Conservation (phyloP, 2,329 filamentous ascomycete species). For the Ambrosiella beaveri region DNA sequence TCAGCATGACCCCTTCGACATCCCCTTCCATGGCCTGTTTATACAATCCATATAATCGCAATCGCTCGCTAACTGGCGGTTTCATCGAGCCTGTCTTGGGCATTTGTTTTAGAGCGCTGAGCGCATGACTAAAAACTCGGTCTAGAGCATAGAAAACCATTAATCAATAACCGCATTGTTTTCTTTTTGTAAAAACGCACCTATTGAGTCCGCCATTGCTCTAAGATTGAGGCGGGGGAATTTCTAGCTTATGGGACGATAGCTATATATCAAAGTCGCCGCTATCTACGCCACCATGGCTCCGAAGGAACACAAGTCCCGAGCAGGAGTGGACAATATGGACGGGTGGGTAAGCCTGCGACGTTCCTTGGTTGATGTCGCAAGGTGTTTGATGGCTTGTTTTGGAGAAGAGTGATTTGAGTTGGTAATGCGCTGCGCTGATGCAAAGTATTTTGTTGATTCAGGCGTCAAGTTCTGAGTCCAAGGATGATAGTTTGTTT, state of each 20-base stretch:
- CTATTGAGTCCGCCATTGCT: constrained; percentile 24
- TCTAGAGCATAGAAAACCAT: constrained; percentile 35
- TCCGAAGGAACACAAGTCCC: neutral
- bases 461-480: too few relatives aligned
- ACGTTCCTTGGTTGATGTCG: neutral
- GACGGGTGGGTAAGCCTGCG: neutral
- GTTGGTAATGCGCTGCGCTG: neutral
- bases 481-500: too few relatives aligned
- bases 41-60: constrained; percentile 93
- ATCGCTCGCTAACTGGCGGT: constrained; percentile 66
- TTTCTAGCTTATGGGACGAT: neutral
- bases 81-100: constrained; percentile 80
- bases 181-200: constrained; percentile 15
- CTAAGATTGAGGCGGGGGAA: neutral
- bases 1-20: constrained; percentile 82
- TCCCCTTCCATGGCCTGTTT: constrained; percentile 99
- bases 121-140: constrained; percentile 94
- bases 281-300: too few relatives aligned
- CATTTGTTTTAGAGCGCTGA: constrained; percentile 97
- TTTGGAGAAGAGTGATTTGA: neutral
- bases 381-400: neutral
- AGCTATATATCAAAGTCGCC: neutral
- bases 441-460: too few relatives aligned
- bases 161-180: constrained; percentile 4
- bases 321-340: neutral